Evolutionary conservation across 208 protist species (phyloP).

Genomic region (Angomonas deanei): DNA sequence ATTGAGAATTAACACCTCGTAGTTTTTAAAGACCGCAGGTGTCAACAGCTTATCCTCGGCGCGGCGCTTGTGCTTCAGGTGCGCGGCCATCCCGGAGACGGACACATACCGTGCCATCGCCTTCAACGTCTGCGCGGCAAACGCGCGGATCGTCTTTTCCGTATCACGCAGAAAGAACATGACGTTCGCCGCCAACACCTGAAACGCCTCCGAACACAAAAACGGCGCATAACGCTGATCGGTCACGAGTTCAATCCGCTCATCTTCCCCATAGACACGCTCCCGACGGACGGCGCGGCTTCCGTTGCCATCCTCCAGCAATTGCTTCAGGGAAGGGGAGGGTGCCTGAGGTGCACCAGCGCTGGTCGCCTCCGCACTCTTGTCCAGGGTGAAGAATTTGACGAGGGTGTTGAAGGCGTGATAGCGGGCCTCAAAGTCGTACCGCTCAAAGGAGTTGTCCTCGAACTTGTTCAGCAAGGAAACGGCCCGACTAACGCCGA

Average conservation of each 20-base stretch:
- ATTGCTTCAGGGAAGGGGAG: background rate
- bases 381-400: constrained; percentile 72
- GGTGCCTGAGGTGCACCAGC: background rate
- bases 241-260: constrained; percentile 58
- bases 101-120: constrained; percentile 78
- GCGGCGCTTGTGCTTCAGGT: background rate
- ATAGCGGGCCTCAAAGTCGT: constrained; percentile 87
- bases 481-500: constrained; percentile 54
- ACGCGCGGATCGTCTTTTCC: constrained; percentile 67
- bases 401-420: constrained; percentile 75
- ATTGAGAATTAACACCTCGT: constrained; percentile 45
- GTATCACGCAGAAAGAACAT: constrained; percentile 84
- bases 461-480: constrained; percentile 74
- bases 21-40: background rate
- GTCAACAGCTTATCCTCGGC: background rate
- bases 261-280: constrained; percentile 55
- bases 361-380: constrained; percentile 28
- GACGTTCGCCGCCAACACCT: constrained; percentile 54
- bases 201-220: constrained; percentile 53
- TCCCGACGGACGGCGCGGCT: constrained; percentile 30
- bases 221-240: constrained; percentile 37
- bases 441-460: constrained; percentile 48
- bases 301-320: background rate
- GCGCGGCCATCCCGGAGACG: constrained; percentile 4
- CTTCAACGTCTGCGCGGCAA: constrained; percentile 56